phyloP scores from a whole-genome alignment of 768 basidiomycete species.

The Sistotremastrum niveocremeum region DNA sequence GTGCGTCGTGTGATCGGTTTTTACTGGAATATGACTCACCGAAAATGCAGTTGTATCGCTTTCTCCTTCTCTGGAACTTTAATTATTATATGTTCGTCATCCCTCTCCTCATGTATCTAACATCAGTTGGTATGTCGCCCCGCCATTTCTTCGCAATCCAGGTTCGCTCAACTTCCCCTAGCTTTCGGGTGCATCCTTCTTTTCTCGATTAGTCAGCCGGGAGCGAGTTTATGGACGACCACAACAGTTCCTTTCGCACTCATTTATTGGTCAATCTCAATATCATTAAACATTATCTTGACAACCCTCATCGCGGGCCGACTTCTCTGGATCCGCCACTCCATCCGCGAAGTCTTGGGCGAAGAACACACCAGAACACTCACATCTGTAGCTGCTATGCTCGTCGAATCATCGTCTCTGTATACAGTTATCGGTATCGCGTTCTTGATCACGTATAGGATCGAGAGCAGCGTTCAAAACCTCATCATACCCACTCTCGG shows the following conservation, averaged over 20 bases:
- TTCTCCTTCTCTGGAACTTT: slow-evolving; percentile 9
- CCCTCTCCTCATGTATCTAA: slow-evolving; percentile 6
- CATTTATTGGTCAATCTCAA: slow-evolving; percentile 13
- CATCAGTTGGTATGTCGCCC: slow-evolving; percentile 6
- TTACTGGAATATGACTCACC: background rate
- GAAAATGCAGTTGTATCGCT: slow-evolving; percentile 11
- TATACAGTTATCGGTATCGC: slow-evolving; percentile 16
- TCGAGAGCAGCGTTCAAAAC: slow-evolving; percentile 17
- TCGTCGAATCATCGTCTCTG: slow-evolving; percentile 23
- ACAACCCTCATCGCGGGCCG: slow-evolving; percentile 12
- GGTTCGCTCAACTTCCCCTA: slow-evolving; percentile 1
- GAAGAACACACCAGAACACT: slow-evolving; percentile 13
- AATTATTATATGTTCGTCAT: slow-evolving; percentile 7
- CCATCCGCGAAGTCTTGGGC: slow-evolving; percentile 14
- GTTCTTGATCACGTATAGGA: slow-evolving; percentile 19
- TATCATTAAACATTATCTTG: slow-evolving; percentile 12
- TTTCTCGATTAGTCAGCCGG: slow-evolving; percentile 8
- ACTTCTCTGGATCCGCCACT: slow-evolving; percentile 14
- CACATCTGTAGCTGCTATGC: slow-evolving; percentile 16
- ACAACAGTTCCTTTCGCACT: slow-evolving; percentile 9
- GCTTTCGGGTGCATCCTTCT: slow-evolving; percentile 8
- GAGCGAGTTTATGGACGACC: slow-evolving; percentile 5
- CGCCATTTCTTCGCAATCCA: background rate
- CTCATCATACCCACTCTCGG: slow-evolving; percentile 20
- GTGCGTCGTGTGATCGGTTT: background rate